Evolutionary conservation across 768 basidiomycete genomes (phyloP).

Genomic region (Pulveroboletus sp.): DNA sequence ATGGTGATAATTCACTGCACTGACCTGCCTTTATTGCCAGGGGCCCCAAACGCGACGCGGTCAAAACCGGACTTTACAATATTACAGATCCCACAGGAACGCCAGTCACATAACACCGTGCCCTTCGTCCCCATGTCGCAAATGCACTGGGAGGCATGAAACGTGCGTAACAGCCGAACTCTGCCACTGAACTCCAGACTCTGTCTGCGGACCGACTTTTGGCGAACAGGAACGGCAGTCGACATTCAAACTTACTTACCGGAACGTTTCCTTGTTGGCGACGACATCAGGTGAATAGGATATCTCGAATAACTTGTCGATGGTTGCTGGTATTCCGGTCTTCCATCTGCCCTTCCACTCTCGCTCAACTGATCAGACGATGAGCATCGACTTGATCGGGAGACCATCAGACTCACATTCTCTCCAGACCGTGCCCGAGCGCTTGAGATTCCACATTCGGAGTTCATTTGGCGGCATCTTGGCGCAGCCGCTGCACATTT

Average conservation of each 20-base stretch:
- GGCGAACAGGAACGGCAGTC: conserved; percentile 1
- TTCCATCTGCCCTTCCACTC: conserved; percentile 45
- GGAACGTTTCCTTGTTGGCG: conserved; percentile 43
- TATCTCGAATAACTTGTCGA: conserved; percentile 58
- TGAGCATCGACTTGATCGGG: conserved; percentile 16
- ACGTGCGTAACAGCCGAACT: conserved; percentile 49
- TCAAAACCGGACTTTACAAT: conserved; percentile 55
- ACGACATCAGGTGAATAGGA: conserved; percentile 26
- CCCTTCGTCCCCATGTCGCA: conserved; percentile 61
- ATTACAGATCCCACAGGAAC: conserved; percentile 62
- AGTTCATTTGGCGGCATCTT: conserved; percentile 38
- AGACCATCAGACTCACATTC: conserved; percentile 38
- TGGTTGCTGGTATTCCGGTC: conserved; percentile 31
- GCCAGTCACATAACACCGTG: conserved; percentile 47
- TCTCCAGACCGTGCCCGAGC: conserved; percentile 45
- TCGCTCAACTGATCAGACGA: conserved; percentile 42
- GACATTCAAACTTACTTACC: conserved; percentile 33
- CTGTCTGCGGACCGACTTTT: conserved; percentile 9
- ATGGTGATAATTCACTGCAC: conserved; percentile 12
- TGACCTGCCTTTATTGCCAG: conserved; percentile 52
- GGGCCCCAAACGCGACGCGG: conserved; percentile 51
- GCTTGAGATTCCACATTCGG: conserved; percentile 45
- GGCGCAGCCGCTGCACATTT: conserved; percentile 49
- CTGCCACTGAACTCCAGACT: conserved; percentile 35
- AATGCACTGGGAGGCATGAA: conserved; percentile 62